Evolutionary conservation across 2,329 filamentous ascomycete genomes (phyloP), one percentile per base, ranked within the genome.

Genomic region (Aureobasidium leucospermi): DNA sequence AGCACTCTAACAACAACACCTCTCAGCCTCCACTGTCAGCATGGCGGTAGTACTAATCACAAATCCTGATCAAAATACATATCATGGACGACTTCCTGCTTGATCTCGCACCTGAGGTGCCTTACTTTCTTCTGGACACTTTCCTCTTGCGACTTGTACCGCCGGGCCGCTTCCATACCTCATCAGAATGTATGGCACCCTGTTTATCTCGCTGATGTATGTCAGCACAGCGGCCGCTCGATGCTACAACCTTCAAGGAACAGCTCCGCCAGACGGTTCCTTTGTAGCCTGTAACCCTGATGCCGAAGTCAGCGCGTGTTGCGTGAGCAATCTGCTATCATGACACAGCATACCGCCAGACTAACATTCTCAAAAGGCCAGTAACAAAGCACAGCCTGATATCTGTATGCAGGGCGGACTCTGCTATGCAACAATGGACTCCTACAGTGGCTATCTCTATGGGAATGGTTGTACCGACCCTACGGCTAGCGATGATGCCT

Each of bases 381-480:
- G n/a, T 1, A 58, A 58, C 19, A 58, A 58, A 49, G 31, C 34
- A 3, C 29, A 58, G 8, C 23, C 23, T 3, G 56, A 58, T 34
- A 58, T 58, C 16, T 58, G 56, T 29, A 16, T 58, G 2, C 56
- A 48, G 29, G 56, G 41, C 28, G 56, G 56, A 1, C 56, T 58
- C 2, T 58, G 56, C 11, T 58, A 58, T 19, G 56, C 56, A 11
- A 48, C 45, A 23, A n/a, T 32, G 15, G n/a, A 19, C 32, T 36
- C 56, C 8, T 58, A 48, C 15, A 42, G n/a, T 9, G 56, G 56
- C 34, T 58, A 58, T 6, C 42, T 58, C 8, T 58, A 58, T 19
- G 56, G 43, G 9, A 49, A 58, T 10, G 56, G 56, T 11, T 58
- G 56, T 15, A 58, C 56, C 34, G 56, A 58, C 36, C 15, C 34